Percentiles rank a stretch among this genome's conserved stretches.
These are phyloP conservation scores for Solanum acaule DNA, from an alignment of 257 asterid genomes.

Conservation along the genomic window DNA sequence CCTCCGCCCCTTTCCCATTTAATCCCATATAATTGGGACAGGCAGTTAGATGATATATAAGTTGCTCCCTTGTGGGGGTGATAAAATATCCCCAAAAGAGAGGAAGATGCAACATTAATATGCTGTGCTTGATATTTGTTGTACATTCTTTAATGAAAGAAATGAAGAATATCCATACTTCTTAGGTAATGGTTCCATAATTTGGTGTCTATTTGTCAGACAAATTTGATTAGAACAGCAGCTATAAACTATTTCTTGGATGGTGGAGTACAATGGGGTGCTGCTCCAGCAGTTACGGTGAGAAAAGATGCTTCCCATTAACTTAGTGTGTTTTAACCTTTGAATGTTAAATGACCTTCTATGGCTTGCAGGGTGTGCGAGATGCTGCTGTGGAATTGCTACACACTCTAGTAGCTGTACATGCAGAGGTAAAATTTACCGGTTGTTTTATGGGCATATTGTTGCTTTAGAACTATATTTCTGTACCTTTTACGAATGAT, in stretches of 20 bases:
- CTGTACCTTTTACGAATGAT: neutral
- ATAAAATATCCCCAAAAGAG: neutral
- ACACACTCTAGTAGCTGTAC: conserved; percentile 89
- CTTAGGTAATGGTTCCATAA: neutral
- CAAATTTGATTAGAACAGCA: conserved; percentile 78
- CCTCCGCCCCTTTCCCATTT: neutral
- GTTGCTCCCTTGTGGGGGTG: neutral
- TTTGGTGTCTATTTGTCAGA: conserved; percentile 32
- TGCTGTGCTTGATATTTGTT: neutral
- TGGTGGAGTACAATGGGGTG: conserved; percentile 95
- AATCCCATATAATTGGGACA: neutral
- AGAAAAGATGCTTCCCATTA: conserved; percentile 8
- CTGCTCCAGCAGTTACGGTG: conserved; percentile 86
- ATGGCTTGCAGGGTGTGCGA: conserved; percentile 72
- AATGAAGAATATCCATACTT: neutral
- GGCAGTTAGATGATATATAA: neutral
- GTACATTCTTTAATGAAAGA: neutral
- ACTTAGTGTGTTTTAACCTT: neutral
- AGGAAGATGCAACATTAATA: neutral
- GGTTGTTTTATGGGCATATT: neutral
- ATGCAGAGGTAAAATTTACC: conserved; percentile 71
- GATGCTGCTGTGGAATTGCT: conserved; percentile 93
- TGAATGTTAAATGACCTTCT: conserved; percentile 4
- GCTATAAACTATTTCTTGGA: conserved; percentile 88
- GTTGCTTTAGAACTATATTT: neutral